A percentile compares a stretch with the other conserved stretches of the same genome.
These are phyloP conservation scores for Cyphellophora attinorum DNA, from an alignment of 2,329 filamentous ascomycete genomes.

Conservation along the genomic window DNA sequence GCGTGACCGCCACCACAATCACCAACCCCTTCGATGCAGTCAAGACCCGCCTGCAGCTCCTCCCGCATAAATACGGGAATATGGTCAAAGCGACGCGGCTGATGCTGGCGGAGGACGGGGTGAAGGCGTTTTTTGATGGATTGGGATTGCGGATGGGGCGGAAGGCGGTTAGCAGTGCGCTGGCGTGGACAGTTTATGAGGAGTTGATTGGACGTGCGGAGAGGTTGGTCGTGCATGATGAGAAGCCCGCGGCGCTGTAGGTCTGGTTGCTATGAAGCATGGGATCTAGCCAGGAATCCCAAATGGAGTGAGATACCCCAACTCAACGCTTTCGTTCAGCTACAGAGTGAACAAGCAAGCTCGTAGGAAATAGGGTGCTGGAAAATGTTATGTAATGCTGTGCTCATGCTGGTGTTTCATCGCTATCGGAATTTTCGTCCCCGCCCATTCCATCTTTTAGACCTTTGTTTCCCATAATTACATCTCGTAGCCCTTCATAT, in stretches of 20 bases:
- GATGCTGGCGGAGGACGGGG: slow-evolving; percentile 75
- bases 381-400: no score
- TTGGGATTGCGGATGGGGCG: slow-evolving; percentile 76
- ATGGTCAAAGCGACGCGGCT: slow-evolving; percentile 64
- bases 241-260: slow-evolving; percentile 1
- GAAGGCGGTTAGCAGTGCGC: slow-evolving; percentile 86
- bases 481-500: no score
- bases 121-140: slow-evolving; percentile 74
- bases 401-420: no score
- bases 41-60: slow-evolving; percentile 88
- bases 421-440: no score
- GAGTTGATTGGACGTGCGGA: slow-evolving; percentile 73
- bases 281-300: no score
- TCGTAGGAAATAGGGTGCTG: no score
- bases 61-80: slow-evolving; percentile 73
- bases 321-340: no score
- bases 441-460: no score
- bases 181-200: slow-evolving; percentile 96
- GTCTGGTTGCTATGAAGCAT: no score
- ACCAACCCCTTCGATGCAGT: slow-evolving; percentile 96
- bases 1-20: slow-evolving; percentile 71
- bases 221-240: slow-evolving; percentile 18
- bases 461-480: no score
- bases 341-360: no score
- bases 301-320: no score